Base-by-base conservation (phyloP, 1,139 yeast genomes). In the Yamadazyma diospyri region DNA sequence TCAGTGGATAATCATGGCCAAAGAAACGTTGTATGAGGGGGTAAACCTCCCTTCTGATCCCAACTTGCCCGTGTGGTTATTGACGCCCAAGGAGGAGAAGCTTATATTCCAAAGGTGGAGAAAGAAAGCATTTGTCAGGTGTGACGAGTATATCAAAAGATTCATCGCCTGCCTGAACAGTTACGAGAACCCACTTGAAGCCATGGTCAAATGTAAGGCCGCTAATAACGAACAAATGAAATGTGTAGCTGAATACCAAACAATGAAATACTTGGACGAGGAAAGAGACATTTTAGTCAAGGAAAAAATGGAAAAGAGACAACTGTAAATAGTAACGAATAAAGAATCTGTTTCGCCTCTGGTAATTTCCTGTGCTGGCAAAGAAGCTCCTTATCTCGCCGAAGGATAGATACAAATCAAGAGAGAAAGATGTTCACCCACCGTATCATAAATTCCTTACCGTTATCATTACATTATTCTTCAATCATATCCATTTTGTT, bases 11-110 rank as follows among this genome's bases (percentile, higher is more conserved):
- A 18, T 13, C 16, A 42, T 42, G 47, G 45, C 48, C 10, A 45
- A 45, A 32, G 61, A 66, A 45, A 65, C 65, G 40, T 53, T 65
- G 13, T 64, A 51, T 42, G 68, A 61, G 23, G 69, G 61, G 29
- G 58, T 64, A 6, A 69, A 64, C 23, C 56, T 69, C 30, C 72
- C 68, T 27, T 56, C 69, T 8, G 65, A 69, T 46, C 73, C 73
- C 18, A 61, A 59, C 43, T 58, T 84, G 27, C 95, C 95, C 1
- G 66, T 78, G 10, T 88, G 97, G 97, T 75, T 86, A 47, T 66
- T 88, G 25, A 78, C 94, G 0, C 95, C 96, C 3, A 73, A 74
- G 45, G 97, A 88, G 53, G 97, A 88, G 53, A 81, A 81, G 58
- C 76, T 81, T 45, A 79, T 87, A 22, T 77, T 87, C 45, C 80